Base-by-base conservation (phyloP, 305 asterid species). In the Fraxinus ornus region DNA sequence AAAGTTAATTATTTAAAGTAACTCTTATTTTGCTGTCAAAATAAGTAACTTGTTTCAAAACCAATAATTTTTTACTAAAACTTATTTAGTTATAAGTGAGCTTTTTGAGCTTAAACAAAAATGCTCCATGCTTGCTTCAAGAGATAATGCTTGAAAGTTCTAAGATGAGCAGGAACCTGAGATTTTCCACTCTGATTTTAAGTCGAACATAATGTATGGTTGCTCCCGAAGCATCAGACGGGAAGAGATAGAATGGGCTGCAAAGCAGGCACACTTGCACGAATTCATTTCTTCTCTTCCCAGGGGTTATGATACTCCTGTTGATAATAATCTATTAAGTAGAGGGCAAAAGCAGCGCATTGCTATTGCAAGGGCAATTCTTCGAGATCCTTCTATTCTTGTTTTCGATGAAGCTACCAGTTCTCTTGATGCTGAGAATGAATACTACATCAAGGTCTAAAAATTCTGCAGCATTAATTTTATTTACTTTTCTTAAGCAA, bases 401-500 rank as follows among this genome's bases (percentile, higher is more conserved):
- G 55, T 86, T 47, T 83, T 88, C 2, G 91, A 90, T 64, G 93
- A 88, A 83, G 88, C 91, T n/a, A 88, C 88, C 68, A 89, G 93
- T 71, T 90, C 93, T 41, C 91, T 90, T 33, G 91, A 90, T 86
- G 89, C 90, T 70, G 93, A 88, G 79, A 90, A 86, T 78, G 93
- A 90, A 86, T 74, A 85, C 76, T 86, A 86, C 26, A 78, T 88
- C 75, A 85, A 83, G 91, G 93, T 87, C 79, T 19, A 37, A 78
- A 21, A 19, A 9, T 49, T 12, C 3, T 22, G 7, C 81, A 76
- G 47, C 24, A 19, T 62, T 62, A 62, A 62, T 24, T 62, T 62
- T 62, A 12, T 24, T 22, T 24, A 80, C 75, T 62, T 15, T 21
- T n/a, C 37, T 36, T 66, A 57, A 36, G n/a, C 17, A 47, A 81